Evolutionary conservation across 1,284 basidiomycete genomes (phyloP), one percentile per base, ranked within the genome.

Genomic region (Rhodofomes roseus): DNA sequence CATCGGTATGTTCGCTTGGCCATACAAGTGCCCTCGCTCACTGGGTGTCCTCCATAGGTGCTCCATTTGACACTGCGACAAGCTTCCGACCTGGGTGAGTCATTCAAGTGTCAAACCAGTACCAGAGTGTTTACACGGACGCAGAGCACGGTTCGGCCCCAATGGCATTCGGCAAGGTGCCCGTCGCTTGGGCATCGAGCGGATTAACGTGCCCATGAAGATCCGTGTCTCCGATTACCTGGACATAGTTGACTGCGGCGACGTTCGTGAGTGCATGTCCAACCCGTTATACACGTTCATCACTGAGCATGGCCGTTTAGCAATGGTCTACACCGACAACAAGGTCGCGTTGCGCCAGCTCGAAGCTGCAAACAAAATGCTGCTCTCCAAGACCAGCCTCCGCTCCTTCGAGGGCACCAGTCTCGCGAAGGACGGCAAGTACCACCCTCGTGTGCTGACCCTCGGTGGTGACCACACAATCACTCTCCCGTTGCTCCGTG

Each of bases 401-500:
- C 67, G 66, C 29, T 55, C 66, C n/a, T 66, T 57, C 50, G 62
- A 63, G 1, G 70, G 68, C 8, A 63, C 59, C 55, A 70, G 68
- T 51, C 58, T 74, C 34, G 72, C 72, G 16, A 72, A 72, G 62
- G 73, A 74, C 59, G 72, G 71, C 43, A 71, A 73, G 61, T 74
- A 72, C 63, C 73, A 74, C 54, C 72, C 73, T 14, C 69, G 73
- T 6, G 70, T 78, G 14, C 59, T 78, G 52, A 74, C 76, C 1
- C 66, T 77, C 8, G 77, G 77, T 18, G 76, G 77, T 12, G 77
- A 78, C 55, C 77, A 77, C 64, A 74, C 76, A 29, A 74, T 78
- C 61, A 74, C 75, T 1, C 69, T 77, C 0, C 76, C 76, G 2
- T 66, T 77, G 16, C 63, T 78, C 8, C 68, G 76, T 1, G 73